These are phyloP conservation scores for Rhodomyrtus tomentosa DNA, from an alignment of 345 rosid genomes.

Conservation along the genomic window DNA sequence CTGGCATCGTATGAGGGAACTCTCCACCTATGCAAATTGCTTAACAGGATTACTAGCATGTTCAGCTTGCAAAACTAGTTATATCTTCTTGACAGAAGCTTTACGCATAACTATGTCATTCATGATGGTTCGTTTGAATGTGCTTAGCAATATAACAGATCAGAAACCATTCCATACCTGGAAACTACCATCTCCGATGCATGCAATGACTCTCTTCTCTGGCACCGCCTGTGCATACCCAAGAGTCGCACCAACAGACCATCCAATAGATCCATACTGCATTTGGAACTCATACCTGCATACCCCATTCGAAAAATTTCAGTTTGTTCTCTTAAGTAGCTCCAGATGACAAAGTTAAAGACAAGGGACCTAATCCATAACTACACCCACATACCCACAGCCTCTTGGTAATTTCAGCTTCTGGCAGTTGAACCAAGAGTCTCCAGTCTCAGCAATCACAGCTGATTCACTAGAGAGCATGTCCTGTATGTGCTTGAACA, in stretches of 20 bases:
- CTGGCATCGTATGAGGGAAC: background rate
- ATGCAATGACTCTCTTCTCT: constrained; percentile 65
- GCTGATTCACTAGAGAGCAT: constrained; percentile 61
- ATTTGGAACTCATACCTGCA: constrained; percentile 76
- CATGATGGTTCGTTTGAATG: background rate
- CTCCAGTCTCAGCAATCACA: constrained; percentile 81
- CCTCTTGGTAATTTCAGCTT: constrained; percentile 62
- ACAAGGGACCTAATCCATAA: background rate
- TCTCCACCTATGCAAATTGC: background rate
- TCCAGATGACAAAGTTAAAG: background rate
- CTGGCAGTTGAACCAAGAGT: constrained; percentile 87
- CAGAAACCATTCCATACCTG: constrained; percentile 27
- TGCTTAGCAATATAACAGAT: background rate
- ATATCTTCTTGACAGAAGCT: background rate
- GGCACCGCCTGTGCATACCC: constrained; percentile 78
- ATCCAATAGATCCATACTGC: constrained; percentile 87
- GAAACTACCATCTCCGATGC: constrained; percentile 83
- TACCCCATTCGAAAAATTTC: background rate
- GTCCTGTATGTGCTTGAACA: constrained; percentile 63
- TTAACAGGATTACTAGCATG: background rate
- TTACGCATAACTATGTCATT: background rate
- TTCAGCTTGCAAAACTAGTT: background rate
- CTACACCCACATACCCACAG: constrained; percentile 43
- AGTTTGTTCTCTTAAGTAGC: background rate
- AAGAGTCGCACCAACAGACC: constrained; percentile 82